Percentiles rank a stretch among this genome's conserved stretches.
These are phyloP conservation scores for Lactarius sanguifluus DNA, from an alignment of 768 basidiomycete genomes.

Conservation along the genomic window DNA sequence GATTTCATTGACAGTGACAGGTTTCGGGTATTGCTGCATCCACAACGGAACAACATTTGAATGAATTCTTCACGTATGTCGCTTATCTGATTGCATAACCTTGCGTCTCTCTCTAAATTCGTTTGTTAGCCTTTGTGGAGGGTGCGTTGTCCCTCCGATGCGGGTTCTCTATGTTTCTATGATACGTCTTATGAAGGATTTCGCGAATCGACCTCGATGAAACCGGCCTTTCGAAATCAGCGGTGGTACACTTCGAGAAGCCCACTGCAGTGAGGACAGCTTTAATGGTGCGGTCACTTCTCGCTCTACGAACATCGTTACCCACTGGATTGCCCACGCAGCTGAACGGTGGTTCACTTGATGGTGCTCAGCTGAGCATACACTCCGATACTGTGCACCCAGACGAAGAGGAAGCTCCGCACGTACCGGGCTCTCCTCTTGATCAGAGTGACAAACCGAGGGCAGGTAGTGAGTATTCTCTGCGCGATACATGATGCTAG, in stretches of 20 bases:
- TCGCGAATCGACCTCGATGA: slow-evolving; percentile 57
- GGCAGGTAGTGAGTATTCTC: slow-evolving; percentile 63
- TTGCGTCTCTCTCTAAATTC: slow-evolving; percentile 3
- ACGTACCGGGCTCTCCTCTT: slow-evolving; percentile 44
- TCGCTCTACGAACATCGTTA: not conserved
- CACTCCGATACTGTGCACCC: slow-evolving; percentile 63
- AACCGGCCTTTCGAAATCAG: slow-evolving; percentile 45
- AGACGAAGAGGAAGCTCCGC: slow-evolving; percentile 49
- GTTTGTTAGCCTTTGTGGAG: slow-evolving; percentile 77
- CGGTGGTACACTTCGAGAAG: slow-evolving; percentile 85
- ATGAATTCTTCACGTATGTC: slow-evolving; percentile 79
- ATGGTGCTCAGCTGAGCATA: slow-evolving; percentile 67
- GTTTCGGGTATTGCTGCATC: slow-evolving; percentile 67
- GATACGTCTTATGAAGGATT: slow-evolving; percentile 51
- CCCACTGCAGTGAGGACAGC: slow-evolving; percentile 82
- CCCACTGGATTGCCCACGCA: slow-evolving; percentile 31
- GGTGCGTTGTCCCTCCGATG: slow-evolving; percentile 43
- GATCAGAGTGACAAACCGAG: slow-evolving; percentile 92
- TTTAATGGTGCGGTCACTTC: slow-evolving; percentile 54
- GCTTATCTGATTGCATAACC: slow-evolving; percentile 9
- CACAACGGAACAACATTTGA: slow-evolving; percentile 66
- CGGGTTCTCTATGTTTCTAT: not conserved
- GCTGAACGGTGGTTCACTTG: slow-evolving; percentile 77
- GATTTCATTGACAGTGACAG: slow-evolving; percentile 38
- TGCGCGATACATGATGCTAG: not conserved